phyloP scores from a whole-genome alignment of 352 stramenopile genomes.

The Phytophthora pseudosyringae region DNA sequence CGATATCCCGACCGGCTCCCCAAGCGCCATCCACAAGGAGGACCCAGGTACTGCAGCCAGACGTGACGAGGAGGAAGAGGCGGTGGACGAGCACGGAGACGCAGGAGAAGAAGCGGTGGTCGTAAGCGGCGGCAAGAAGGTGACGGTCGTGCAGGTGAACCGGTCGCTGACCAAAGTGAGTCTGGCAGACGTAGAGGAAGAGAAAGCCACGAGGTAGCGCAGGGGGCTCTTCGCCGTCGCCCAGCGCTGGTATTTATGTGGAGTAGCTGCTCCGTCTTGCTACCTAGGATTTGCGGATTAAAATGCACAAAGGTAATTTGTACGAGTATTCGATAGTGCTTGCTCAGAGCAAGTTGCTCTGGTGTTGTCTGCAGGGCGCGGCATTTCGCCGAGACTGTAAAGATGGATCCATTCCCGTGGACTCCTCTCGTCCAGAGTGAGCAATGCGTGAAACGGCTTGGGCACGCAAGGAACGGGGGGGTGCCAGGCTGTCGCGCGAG shows the following conservation, averaged over 20 bases:
- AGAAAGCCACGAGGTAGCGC: slow-evolving; percentile 27
- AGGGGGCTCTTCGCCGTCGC: slow-evolving; percentile 6
- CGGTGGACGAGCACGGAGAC: not conserved
- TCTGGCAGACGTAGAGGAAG: slow-evolving; percentile 34
- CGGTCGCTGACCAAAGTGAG: slow-evolving; percentile 49
- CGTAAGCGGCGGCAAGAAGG: slow-evolving; percentile 42
- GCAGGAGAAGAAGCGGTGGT: slow-evolving; percentile 36
- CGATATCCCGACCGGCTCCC: slow-evolving; percentile 43
- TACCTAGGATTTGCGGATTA: slow-evolving; percentile 16
- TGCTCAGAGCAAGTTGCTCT: not conserved
- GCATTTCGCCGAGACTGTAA: too few species aligned
- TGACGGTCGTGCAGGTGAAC: slow-evolving; percentile 56
- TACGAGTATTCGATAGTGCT: not conserved
- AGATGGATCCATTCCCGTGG: too few species aligned
- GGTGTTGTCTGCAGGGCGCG: too few species aligned
- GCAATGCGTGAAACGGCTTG: too few species aligned
- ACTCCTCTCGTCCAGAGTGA: too few species aligned
- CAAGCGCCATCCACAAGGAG: slow-evolving; percentile 19
- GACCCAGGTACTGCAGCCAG: slow-evolving; percentile 13
- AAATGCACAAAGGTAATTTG: slow-evolving; percentile 23
- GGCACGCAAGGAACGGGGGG: too few species aligned
- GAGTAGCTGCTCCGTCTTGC: slow-evolving; percentile 7
- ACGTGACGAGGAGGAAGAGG: slow-evolving; percentile 17
- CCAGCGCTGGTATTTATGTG: slow-evolving; percentile 34
- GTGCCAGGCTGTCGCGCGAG: too few species aligned